Evolutionary conservation across 1,284 basidiomycete species (phyloP).

Genomic region (Ceratobasidium papillatum): DNA sequence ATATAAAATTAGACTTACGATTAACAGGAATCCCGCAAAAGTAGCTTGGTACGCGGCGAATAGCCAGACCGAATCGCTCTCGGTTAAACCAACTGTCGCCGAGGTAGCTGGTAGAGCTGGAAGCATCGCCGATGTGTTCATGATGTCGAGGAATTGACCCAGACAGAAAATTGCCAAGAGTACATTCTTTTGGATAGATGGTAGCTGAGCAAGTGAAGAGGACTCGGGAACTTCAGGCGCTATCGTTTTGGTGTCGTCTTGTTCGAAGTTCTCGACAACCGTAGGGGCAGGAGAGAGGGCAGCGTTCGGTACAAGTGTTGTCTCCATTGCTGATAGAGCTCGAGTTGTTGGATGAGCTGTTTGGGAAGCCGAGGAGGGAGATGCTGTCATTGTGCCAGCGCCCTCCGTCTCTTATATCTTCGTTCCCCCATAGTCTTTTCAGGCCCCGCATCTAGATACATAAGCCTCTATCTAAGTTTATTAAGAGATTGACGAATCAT

Average conservation of each 20-base stretch:
- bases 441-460: not conserved
- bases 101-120: constrained; percentile 56
- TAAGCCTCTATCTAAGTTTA: not conserved
- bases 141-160: constrained; percentile 59
- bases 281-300: constrained; percentile 19
- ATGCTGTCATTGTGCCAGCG: not conserved
- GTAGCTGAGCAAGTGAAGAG: constrained; percentile 19
- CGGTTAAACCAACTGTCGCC: constrained; percentile 45
- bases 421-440: not conserved
- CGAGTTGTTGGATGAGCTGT: not conserved
- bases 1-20: constrained; percentile 1
- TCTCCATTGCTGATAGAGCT: constrained; percentile 1
- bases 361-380: not conserved
- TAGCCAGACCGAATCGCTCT: constrained; percentile 40
- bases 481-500: not conserved
- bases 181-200: constrained; percentile 48
- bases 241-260: constrained; percentile 23
- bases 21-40: constrained; percentile 38
- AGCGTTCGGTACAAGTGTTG: not conserved
- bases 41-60: constrained; percentile 41
- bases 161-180: constrained; percentile 58
- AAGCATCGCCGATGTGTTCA: constrained; percentile 61
- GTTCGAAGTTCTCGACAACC: constrained; percentile 9
- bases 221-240: not conserved
- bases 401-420: not conserved